A percentile compares a stretch with the other conserved stretches of the same genome.
Conservation (phyloP, 768 basidiomycete genomes). For the Pleurotus pulmonarius region DNA sequence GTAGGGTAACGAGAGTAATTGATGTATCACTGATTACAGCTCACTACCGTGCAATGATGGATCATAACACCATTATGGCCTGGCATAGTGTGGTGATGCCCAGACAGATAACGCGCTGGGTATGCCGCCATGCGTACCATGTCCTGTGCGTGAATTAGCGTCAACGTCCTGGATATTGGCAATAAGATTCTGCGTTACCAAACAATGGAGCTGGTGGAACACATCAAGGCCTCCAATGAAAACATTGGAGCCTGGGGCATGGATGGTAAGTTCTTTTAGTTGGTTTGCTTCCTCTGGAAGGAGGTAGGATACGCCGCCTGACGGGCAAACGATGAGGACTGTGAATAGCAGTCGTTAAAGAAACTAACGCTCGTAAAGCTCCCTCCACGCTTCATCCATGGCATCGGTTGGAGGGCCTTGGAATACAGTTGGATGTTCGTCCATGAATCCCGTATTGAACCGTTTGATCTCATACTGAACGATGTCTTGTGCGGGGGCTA, state of each 20-base stretch:
- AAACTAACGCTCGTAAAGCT: not conserved
- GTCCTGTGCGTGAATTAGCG: not conserved
- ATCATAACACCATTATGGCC: no score
- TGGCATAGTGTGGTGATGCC: not conserved
- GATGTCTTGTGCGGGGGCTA: not conserved
- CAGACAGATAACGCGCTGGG: not conserved
- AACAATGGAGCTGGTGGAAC: slow-evolving; percentile 21
- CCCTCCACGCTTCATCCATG: not conserved
- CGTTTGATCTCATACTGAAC: slow-evolving; percentile 1
- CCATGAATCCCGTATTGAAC: slow-evolving; percentile 1
- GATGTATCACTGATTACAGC: no score
- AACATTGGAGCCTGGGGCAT: slow-evolving; percentile 6
- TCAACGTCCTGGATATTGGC: no score
- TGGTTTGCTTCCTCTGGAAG: not conserved
- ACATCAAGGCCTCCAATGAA: slow-evolving; percentile 19
- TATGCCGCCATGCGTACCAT: not conserved
- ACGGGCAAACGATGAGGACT: not conserved
- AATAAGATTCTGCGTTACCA: slow-evolving; percentile 9
- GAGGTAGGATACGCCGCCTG: slow-evolving; percentile 3
- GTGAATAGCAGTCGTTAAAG: not conserved
- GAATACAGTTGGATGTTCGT: not conserved
- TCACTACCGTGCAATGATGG: no score
- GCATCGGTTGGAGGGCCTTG: slow-evolving; percentile 5
- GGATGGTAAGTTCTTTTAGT: not conserved
- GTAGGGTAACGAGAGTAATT: no score